These are phyloP conservation scores for Trichothecium roseum DNA, from an alignment of 2,329 filamentous ascomycete genomes.

Conservation along the genomic window DNA sequence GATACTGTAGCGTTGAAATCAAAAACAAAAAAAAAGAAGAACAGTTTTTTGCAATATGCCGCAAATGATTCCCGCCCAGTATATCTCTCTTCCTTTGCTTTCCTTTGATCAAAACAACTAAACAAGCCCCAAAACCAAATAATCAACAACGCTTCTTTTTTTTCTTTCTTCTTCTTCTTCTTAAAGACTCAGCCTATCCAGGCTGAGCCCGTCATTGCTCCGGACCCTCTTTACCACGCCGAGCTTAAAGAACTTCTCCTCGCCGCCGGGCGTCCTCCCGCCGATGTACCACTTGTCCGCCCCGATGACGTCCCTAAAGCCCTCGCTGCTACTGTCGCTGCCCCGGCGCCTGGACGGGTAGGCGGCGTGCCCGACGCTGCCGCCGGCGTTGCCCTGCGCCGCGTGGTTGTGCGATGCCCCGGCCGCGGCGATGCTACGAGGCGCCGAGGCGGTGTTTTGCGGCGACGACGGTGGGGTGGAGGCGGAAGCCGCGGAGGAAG, in stretches of 20 bases:
- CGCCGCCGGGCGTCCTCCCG: slow-evolving; percentile 63
- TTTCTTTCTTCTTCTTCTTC: slow-evolving; percentile 6
- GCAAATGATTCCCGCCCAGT: not conserved
- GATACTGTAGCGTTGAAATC: no score
- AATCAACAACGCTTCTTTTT: no score
- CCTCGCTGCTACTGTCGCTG: slow-evolving; percentile 66
- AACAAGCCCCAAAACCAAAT: no score
- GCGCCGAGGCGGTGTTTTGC: slow-evolving; percentile 4
- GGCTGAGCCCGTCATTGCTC: slow-evolving; percentile 64
- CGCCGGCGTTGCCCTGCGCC: slow-evolving; percentile 17
- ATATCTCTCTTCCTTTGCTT: slow-evolving; percentile 1
- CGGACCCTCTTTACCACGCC: slow-evolving; percentile 63
- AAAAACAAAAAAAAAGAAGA: no score
- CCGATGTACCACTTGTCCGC: slow-evolving; percentile 77
- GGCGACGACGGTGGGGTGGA: slow-evolving; percentile 15
- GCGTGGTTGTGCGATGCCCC: slow-evolving; percentile 5
- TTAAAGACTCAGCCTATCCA: slow-evolving; percentile 68
- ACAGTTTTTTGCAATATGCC: no score
- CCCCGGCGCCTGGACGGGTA: slow-evolving; percentile 46
- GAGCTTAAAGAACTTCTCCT: slow-evolving; percentile 73
- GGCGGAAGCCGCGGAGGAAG: slow-evolving; percentile 15
- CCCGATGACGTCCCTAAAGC: slow-evolving; percentile 61
- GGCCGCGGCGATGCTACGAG: slow-evolving; percentile 5
- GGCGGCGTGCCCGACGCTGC: slow-evolving; percentile 21
- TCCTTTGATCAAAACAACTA: no score